Conservation (phyloP, 306 rosid species). For the Quercus ilex region DNA sequence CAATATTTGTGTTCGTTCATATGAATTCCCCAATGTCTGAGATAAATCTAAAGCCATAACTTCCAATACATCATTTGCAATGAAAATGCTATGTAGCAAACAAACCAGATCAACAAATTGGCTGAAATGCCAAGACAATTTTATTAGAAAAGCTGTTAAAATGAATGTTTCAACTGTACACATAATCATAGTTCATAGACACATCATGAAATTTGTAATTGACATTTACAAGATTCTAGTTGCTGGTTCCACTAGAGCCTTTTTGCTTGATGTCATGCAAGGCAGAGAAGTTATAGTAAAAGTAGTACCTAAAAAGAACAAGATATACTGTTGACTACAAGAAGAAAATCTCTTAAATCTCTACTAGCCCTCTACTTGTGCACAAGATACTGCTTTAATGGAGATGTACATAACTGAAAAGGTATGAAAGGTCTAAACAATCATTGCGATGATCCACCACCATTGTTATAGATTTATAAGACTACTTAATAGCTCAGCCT, state of each 20-base stretch:
- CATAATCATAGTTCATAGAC: not conserved
- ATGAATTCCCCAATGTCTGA: too few relatives aligned
- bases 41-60: not conserved
- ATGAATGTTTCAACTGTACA: slow-evolving; percentile 1
- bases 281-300: slow-evolving; percentile 79
- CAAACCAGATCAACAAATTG: not conserved
- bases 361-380: slow-evolving; percentile 14
- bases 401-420: slow-evolving; percentile 30
- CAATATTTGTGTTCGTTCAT: too few relatives aligned
- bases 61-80: not conserved
- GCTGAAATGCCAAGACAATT: not conserved
- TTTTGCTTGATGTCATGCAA: slow-evolving; percentile 40
- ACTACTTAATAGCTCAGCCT: slow-evolving; percentile 7
- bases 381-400: slow-evolving; percentile 13
- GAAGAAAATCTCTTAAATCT: slow-evolving; percentile 14
- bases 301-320: slow-evolving; percentile 83
- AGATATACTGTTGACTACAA: slow-evolving; percentile 4
- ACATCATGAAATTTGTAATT: slow-evolving; percentile 29
- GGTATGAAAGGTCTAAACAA: slow-evolving; percentile 11
- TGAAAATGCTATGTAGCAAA: not conserved
- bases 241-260: slow-evolving; percentile 98
- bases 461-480: slow-evolving; percentile 12
- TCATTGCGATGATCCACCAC: slow-evolving; percentile 19
- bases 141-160: not conserved
- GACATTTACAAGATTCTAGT: slow-evolving; percentile 75